phyloP scores from a whole-genome alignment of 1,139 yeast species.

The Candida tropicalis region DNA sequence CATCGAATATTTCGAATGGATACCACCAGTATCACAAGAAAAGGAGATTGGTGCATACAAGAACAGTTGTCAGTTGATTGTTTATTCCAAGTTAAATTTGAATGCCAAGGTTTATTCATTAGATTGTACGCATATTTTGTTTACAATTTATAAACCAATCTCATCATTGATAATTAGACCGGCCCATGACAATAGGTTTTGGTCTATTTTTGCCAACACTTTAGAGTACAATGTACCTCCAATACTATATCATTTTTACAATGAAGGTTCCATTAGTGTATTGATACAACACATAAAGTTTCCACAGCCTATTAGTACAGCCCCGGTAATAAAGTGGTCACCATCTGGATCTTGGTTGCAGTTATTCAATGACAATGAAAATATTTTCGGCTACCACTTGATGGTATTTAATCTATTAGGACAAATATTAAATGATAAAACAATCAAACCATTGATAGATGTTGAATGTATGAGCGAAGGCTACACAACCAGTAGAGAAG shows the following conservation, averaged over 20 bases:
- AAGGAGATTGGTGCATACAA: slow-evolving; percentile 30
- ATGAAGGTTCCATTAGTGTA: slow-evolving; percentile 36
- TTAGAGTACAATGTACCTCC: slow-evolving; percentile 23
- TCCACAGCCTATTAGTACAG: slow-evolving; percentile 20
- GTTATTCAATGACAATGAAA: slow-evolving; percentile 26
- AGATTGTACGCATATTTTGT: slow-evolving; percentile 37
- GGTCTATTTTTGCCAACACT: slow-evolving; percentile 33
- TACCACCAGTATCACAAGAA: slow-evolving; percentile 21
- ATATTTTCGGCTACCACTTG: slow-evolving; percentile 34
- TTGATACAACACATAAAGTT: slow-evolving; percentile 26
- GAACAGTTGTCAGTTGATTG: slow-evolving; percentile 36
- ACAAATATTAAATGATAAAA: slow-evolving; percentile 15
- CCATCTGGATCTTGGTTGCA: slow-evolving; percentile 39
- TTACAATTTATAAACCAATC: slow-evolving; percentile 36
- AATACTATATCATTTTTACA: slow-evolving; percentile 35
- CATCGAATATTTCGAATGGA: slow-evolving; percentile 37
- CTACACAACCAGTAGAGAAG: slow-evolving; percentile 6
- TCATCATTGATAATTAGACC: slow-evolving; percentile 22
- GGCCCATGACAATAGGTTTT: slow-evolving; percentile 30
- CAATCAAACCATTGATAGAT: slow-evolving; percentile 20
- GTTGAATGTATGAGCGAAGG: slow-evolving; percentile 23
- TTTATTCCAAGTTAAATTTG: slow-evolving; percentile 31
- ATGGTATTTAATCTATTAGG: slow-evolving; percentile 32
- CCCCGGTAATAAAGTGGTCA: slow-evolving; percentile 34
- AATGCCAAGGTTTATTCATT: slow-evolving; percentile 40